These are phyloP conservation scores for Aspergillus brunneoviolaceus DNA, from an alignment of 2,329 filamentous ascomycete species.

Conservation along the genomic window DNA sequence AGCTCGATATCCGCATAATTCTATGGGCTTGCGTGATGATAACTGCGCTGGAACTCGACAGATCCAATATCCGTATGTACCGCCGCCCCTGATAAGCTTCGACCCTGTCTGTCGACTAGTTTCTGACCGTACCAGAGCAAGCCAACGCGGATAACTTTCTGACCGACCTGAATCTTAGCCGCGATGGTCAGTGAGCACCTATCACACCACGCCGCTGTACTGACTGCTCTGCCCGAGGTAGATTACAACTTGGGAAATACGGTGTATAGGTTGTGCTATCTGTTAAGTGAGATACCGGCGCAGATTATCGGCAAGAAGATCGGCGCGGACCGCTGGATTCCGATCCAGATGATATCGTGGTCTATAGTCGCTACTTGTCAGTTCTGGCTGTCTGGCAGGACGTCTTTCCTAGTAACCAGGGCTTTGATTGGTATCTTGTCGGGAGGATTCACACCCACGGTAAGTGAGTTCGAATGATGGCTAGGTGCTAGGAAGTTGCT, in stretches of 20 bases:
- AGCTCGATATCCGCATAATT: conserved; percentile 27
- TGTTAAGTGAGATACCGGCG: conserved; percentile 56
- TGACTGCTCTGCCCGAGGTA: background rate
- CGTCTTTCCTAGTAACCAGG: conserved; percentile 41
- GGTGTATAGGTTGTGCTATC: conserved; percentile 55
- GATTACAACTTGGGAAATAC: conserved; percentile 50
- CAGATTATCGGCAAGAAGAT: conserved; percentile 57
- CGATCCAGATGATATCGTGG: conserved; percentile 51
- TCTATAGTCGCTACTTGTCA: conserved; percentile 41
- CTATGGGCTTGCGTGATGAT: conserved; percentile 54
- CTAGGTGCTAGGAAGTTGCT: background rate
- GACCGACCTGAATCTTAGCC: conserved; percentile 28
- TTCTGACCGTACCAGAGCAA: conserved; percentile 33
- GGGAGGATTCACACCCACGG: conserved; percentile 47
- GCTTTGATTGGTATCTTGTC: conserved; percentile 48
- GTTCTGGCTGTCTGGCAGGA: conserved; percentile 47
- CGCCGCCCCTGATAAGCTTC: conserved; percentile 23
- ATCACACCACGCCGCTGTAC: background rate
- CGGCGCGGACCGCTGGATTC: conserved; percentile 57
- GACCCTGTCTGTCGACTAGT: conserved; percentile 46
- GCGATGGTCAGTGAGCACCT: conserved; percentile 19
- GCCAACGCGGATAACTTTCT: conserved; percentile 60
- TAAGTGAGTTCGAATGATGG: conserved; percentile 10
- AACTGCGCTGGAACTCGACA: conserved; percentile 59
- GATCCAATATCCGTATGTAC: conserved; percentile 51